Base-by-base conservation (phyloP, 2,329 filamentous ascomycete genomes). In the Botrytis pseudocinerea region DNA sequence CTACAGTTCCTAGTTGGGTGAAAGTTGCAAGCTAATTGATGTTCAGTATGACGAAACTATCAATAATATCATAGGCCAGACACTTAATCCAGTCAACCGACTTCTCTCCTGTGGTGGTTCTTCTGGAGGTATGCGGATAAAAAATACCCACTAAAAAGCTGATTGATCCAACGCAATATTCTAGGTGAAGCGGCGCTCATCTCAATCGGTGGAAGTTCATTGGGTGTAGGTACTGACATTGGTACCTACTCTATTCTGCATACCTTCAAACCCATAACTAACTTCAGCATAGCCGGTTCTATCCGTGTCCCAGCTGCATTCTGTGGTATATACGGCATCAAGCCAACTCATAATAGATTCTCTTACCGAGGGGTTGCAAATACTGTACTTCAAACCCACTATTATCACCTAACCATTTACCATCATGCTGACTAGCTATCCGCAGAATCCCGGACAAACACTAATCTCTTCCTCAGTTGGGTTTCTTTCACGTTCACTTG, bases 381-480 rank as follows among this genome's bases (percentile, higher is more conserved):
- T 78, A 84, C 87, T 88, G 71, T 76, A 71, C 5, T 35, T 59
- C n/a, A 18, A 61, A 54, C 28, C 7, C 12, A 48, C 48, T 6
- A 69, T 60, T n/a, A 3, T 40, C 20, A 38, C 22, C 38, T 48
- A 61, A 57, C 25, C 12, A 14, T 54, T 25, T n/a, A 22, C 22
- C 8, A n/a, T 16, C 40, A n/a, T 38, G 16, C 28, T 70, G 3
- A 62, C 22, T 32, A 46, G 12, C 10, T 9, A 22, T 22, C 51
- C 5, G 8, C 28, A 73, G 72, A 73, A 71, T 8, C 73, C 71
- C 64, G 91, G 91, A 0, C 89, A 92, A 76, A 88, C 87, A 74
- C 86, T 84, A 0, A 83, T 91, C 25, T 82, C 87, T 4, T 90
- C 87, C 0, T 87, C 90, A 0, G 85, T 91, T 16, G 91, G 90